phyloP scores from a whole-genome alignment of 208 protist species.

The Strigomonas culicis region DNA sequence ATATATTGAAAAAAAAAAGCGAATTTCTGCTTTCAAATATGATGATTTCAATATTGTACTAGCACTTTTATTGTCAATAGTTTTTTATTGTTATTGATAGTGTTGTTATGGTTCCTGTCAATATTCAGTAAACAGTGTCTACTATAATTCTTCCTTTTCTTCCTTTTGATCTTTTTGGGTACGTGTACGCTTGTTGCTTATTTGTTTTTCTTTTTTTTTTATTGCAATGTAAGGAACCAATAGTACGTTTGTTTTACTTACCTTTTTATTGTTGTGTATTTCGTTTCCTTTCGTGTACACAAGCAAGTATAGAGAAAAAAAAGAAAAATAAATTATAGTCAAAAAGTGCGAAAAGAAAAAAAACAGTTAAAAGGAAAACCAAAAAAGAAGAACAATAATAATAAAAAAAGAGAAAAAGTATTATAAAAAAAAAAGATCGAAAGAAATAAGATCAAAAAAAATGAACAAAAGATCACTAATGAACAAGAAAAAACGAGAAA shows the following conservation, averaged over 20 bases:
- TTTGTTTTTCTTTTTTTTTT: slow-evolving; percentile 3
- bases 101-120: no score
- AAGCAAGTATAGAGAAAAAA: not conserved
- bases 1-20: not conserved
- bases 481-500: not conserved
- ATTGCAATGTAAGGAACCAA: not conserved
- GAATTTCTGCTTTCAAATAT: not conserved
- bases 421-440: not conserved
- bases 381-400: slow-evolving; percentile 5
- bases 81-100: no score
- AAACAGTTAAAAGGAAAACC: not conserved
- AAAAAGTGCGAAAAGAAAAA: not conserved
- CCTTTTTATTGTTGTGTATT: not conserved
- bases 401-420: not conserved
- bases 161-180: no score
- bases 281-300: not conserved
- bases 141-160: no score
- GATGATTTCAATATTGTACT: not conserved
- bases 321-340: not conserved
- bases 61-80: no score
- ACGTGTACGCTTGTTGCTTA: no score
- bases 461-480: not conserved
- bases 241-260: not conserved
- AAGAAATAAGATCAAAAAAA: not conserved
- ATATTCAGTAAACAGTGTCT: no score